Evolutionary conservation across 2,329 filamentous ascomycete genomes (phyloP).

Genomic region (Trichoderma sp.): DNA sequence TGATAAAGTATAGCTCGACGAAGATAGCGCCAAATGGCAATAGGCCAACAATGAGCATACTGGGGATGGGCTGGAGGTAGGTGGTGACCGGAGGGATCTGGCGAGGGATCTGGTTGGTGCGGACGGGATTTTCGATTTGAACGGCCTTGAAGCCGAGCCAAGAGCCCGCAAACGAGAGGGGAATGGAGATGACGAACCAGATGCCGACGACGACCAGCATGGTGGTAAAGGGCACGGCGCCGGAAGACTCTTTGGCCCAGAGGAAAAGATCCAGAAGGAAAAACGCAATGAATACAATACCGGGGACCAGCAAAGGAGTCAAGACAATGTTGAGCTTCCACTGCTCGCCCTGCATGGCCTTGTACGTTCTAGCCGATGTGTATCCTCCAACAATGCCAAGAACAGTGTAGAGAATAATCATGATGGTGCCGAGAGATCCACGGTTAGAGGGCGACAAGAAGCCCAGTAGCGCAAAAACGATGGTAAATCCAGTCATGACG

Average conservation of each 20-base stretch:
- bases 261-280: conserved; percentile 96
- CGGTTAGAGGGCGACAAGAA: conserved; percentile 96
- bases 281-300: conserved; percentile 81
- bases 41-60: conserved; percentile 88
- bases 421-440: conserved; percentile 88
- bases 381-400: conserved; percentile 94
- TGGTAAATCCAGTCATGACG: conserved; percentile 95
- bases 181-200: conserved; percentile 96
- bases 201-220: conserved; percentile 93
- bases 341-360: conserved; percentile 84
- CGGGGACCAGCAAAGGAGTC: conserved; percentile 83
- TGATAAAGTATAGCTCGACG: conserved; percentile 98
- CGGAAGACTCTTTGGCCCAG: conserved; percentile 89
- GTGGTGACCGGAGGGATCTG: conserved; percentile 85
- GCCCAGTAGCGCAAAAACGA: conserved; percentile 87
- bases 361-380: conserved; percentile 86
- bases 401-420: conserved; percentile 89
- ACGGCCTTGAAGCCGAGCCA: conserved; percentile 87
- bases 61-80: conserved; percentile 84
- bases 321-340: conserved; percentile 94
- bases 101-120: conserved; percentile 96
- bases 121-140: conserved; percentile 75
- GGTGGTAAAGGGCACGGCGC: conserved; percentile 92
- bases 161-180: conserved; percentile 83
- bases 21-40: conserved; percentile 96